Evolutionary conservation across 148 eudicot species (phyloP).

Genomic region (Mesembryanthemum crystallinum): DNA sequence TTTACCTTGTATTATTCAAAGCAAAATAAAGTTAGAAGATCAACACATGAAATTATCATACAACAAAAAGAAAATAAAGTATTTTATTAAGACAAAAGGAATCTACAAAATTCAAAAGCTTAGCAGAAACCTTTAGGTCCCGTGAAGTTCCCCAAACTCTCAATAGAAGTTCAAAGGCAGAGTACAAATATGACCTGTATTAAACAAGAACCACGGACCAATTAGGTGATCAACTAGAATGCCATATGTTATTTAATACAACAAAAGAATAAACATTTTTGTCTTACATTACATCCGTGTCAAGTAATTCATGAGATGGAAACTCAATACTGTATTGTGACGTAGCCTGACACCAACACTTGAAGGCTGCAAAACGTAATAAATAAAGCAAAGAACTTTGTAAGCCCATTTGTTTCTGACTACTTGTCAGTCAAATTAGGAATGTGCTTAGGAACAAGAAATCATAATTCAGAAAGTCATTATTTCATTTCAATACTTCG

Average conservation of each 20-base stretch:
- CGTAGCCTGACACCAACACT: slow-evolving; percentile 98
- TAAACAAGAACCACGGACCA: slow-evolving; percentile 26
- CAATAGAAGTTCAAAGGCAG: slow-evolving; percentile 91
- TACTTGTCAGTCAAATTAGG: background rate
- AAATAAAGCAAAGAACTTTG: background rate
- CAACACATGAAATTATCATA: too few species aligned
- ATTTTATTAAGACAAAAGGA: background rate
- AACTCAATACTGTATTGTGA: slow-evolving; percentile 68
- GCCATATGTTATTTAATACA: background rate
- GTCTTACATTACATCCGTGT: slow-evolving; percentile 86
- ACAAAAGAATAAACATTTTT: slow-evolving; percentile 15
- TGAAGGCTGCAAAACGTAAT: slow-evolving; percentile 57
- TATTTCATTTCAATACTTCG: background rate
- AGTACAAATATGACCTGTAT: slow-evolving; percentile 87
- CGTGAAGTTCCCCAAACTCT: slow-evolving; percentile 91
- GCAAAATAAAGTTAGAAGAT: background rate
- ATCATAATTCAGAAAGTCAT: background rate
- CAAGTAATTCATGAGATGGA: slow-evolving; percentile 64
- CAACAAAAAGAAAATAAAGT: background rate
- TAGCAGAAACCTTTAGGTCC: slow-evolving; percentile 69
- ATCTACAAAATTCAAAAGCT: slow-evolving; percentile 7
- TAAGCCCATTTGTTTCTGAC: background rate
- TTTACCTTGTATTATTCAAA: background rate
- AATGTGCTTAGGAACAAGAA: background rate
- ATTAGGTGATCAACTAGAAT: slow-evolving; percentile 14